Evolutionary conservation across 225 moss, liverwort and hornwort species (phyloP).

Genomic region (Physcomitrium patens): DNA sequence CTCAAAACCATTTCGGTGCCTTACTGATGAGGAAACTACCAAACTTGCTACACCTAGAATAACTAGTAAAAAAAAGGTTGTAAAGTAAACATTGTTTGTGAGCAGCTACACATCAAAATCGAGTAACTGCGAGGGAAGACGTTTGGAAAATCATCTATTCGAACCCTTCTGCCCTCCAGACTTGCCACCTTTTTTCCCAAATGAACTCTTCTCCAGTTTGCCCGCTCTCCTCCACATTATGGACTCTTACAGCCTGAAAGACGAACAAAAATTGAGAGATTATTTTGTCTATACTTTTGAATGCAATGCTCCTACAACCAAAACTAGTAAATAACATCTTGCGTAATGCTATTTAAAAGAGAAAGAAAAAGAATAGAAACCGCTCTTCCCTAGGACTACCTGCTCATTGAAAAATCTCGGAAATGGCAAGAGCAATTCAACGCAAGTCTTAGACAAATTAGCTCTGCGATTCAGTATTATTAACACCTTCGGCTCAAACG

Average conservation of each 20-base stretch:
- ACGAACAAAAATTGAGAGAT: background rate
- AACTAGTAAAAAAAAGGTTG: background rate
- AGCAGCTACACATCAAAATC: background rate
- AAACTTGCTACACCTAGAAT: conserved; percentile 29
- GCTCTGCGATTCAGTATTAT: background rate
- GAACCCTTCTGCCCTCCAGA: conserved; percentile 32
- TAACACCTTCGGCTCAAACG: background rate
- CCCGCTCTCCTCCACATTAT: conserved; percentile 85
- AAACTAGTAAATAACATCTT: background rate
- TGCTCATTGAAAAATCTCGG: background rate
- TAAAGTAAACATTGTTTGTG: background rate
- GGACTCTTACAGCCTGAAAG: conserved; percentile 80
- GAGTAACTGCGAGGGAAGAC: background rate
- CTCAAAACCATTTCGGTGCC: background rate
- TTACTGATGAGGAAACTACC: conserved; percentile 28
- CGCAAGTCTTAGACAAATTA: background rate
- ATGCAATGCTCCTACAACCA: background rate
- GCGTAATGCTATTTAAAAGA: background rate
- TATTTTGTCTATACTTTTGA: background rate
- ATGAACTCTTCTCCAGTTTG: conserved; percentile 37
- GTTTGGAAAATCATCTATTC: conserved; percentile 35
- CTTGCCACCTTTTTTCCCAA: conserved; percentile 45
- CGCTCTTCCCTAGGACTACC: background rate
- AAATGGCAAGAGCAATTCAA: background rate
- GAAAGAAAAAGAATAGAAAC: background rate